A percentile compares a stretch with the other conserved stretches of the same genome.
phyloP scores from a whole-genome alignment of 2,329 filamentous ascomycete species.

The Pseudocercospora cruenta region DNA sequence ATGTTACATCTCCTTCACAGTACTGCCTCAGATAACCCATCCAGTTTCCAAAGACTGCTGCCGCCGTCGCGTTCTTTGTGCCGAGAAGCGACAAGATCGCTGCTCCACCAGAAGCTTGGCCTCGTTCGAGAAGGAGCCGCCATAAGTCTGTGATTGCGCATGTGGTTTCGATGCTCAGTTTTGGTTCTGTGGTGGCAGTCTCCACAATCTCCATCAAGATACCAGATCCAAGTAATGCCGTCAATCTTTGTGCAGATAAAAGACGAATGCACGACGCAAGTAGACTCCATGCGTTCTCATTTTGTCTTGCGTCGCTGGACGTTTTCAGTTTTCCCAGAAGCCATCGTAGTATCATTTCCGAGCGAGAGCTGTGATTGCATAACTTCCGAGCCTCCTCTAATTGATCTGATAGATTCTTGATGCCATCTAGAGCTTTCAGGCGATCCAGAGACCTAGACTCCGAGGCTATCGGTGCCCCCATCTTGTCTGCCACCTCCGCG shows the following conservation, averaged over 20 bases:
- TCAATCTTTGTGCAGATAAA: conserved; percentile 71
- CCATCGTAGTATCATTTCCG: conserved; percentile 70
- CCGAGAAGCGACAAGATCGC: conserved; percentile 32
- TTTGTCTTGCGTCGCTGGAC: conserved; percentile 47
- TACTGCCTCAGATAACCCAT: conserved; percentile 19
- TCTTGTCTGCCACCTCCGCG: conserved; percentile 3
- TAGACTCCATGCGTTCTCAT: conserved; percentile 60
- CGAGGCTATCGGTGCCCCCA: conserved; percentile 12
- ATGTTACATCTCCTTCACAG: not conserved
- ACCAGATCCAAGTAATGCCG: conserved; percentile 71
- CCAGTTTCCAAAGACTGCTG: conserved; percentile 34
- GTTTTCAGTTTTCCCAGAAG: conserved; percentile 62
- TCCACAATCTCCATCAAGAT: conserved; percentile 69
- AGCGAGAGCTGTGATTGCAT: conserved; percentile 37
- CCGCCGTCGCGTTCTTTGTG: conserved; percentile 24
- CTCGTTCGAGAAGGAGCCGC: conserved; percentile 26
- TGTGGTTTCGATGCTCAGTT: conserved; percentile 11
- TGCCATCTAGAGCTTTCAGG: conserved; percentile 43
- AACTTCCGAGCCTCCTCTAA: conserved; percentile 33
- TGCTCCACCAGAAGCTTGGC: conserved; percentile 24
- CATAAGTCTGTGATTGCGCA: conserved; percentile 20
- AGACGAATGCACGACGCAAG: conserved; percentile 63
- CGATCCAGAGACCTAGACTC: conserved; percentile 44
- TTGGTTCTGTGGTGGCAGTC: conserved; percentile 49
- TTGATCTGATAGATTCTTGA: conserved; percentile 31